Percentiles rank a stretch among this genome's conserved stretches.
Conservation (phyloP, 148 eudicot species). For the Heliamphora exappendiculata region DNA sequence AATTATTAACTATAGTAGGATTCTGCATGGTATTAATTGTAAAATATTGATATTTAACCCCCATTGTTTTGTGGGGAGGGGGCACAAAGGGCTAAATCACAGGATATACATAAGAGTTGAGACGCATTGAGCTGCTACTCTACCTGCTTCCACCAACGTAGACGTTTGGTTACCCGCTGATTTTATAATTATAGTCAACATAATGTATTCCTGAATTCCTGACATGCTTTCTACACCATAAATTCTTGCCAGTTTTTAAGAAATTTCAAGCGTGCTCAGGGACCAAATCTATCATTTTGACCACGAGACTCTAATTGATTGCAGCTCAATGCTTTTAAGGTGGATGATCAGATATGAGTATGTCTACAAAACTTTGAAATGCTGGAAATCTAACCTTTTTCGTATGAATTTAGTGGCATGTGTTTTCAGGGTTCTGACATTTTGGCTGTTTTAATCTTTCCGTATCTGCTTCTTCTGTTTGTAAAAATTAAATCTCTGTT, state of each 20-base stretch:
- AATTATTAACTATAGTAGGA: background rate
- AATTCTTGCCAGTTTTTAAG: background rate
- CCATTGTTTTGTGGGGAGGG: background rate
- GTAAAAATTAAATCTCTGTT: background rate
- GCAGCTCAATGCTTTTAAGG: background rate
- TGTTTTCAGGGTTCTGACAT: background rate
- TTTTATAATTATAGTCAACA: background rate
- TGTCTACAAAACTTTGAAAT: background rate
- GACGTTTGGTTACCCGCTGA: background rate
- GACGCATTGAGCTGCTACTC: background rate
- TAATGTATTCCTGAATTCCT: background rate
- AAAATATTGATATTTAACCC: background rate
- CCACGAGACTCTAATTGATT: background rate
- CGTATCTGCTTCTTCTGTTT: background rate
- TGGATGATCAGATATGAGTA: background rate
- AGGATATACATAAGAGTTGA: background rate
- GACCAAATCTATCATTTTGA: background rate
- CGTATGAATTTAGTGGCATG: background rate
- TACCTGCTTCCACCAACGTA: background rate
- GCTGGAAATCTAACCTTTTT: background rate
- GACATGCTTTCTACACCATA: constrained; percentile 2
- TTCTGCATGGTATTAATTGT: background rate
- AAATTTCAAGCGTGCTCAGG: background rate
- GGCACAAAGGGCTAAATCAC: background rate
- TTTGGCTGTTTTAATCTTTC: background rate